Evolutionary conservation across 805 yeast species (phyloP), one percentile per base, ranked within the genome.

Genomic region (Candida qinlingensis): DNA sequence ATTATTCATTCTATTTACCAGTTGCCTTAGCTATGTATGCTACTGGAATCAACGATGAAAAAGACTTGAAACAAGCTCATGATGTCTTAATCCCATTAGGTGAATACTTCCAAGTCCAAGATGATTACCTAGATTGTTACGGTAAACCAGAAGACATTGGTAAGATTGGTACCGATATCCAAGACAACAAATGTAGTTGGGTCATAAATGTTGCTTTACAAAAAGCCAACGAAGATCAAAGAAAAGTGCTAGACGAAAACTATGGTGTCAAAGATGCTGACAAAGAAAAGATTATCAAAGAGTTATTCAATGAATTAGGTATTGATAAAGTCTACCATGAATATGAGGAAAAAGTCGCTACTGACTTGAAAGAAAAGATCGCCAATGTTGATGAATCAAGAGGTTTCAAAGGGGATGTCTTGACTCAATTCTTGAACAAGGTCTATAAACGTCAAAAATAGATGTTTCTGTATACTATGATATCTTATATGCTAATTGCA

Each of bases 141-240:
- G 99, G 99, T 56, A 89, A 92, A 60, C 97, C 99, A 39, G 95
- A 87, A 65, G 89, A 92, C 63, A 94, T 91, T 64, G 99, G 99
- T 54, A 94, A 94, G 76, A 89, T 94, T 59, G 99, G 99, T 58
- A 94, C 99, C 51, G 99, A 94, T 68, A 94, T 94, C 64, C 87
- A 87, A 73, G 99, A 94, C 71, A 94, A 94, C 80, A 94, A 94
- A 71, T 94, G 99, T 71, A 87, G 97, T 40, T 94, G 99, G 99
- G 83, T 94, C 48, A 79, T 94, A 61, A 94, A 94, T 76, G 87
- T 88, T 59, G 99, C 99, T 7, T 79, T 94, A 60, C 77, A 84
- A 66, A 72, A 83, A 56, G 92, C 80, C 46, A 75, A 79, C 29
- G 80, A 89, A 39, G 94, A 83, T 54, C 97, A 94, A 74, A 85